These are phyloP conservation scores for Podaxis sp. DNA, from an alignment of 768 basidiomycete genomes.

Conservation along the genomic window DNA sequence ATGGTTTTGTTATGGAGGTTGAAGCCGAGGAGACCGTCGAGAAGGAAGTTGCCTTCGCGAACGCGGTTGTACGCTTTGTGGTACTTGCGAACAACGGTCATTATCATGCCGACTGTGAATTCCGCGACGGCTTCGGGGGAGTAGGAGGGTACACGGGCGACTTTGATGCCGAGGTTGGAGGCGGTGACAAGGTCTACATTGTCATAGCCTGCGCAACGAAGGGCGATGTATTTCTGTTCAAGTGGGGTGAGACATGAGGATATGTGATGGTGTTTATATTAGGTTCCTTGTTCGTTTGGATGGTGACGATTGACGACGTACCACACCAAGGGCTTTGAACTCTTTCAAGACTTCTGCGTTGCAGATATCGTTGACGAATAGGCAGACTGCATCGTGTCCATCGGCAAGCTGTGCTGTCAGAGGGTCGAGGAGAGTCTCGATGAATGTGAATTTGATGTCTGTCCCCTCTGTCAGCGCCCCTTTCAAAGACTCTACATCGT, in stretches of 20 bases:
- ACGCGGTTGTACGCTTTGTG: constrained; percentile 43
- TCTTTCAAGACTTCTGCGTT: constrained; percentile 27
- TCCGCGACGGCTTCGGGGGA: constrained; percentile 41
- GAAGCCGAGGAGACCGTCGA: constrained; percentile 38
- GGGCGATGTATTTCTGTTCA: constrained; percentile 33
- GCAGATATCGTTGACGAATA: constrained; percentile 42
- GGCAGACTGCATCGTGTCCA: constrained; percentile 33
- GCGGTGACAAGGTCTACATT: constrained; percentile 35
- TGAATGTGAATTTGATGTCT: constrained; percentile 30
- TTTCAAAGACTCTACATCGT: constrained; percentile 31
- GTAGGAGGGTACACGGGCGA: constrained; percentile 38
- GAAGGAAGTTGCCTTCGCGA: constrained; percentile 41
- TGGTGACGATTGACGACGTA: constrained; percentile 15
- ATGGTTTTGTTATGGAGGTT: constrained; percentile 38
- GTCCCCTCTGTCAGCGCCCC: constrained; percentile 22
- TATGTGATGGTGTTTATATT: not conserved
- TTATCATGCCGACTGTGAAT: constrained; percentile 41
- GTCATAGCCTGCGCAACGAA: constrained; percentile 40
- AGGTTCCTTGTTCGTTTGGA: not conserved
- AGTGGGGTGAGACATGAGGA: no score
- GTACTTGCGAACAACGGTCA: constrained; percentile 41
- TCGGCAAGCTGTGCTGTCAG: constrained; percentile 31
- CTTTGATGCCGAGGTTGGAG: constrained; percentile 27
- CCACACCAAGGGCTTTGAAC: constrained; percentile 30
- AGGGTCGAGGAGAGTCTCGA: constrained; percentile 32